Evolutionary conservation across 106 monocot species (phyloP), one percentile per base, ranked within the genome.

Genomic region (Xerophyta viscosa): DNA sequence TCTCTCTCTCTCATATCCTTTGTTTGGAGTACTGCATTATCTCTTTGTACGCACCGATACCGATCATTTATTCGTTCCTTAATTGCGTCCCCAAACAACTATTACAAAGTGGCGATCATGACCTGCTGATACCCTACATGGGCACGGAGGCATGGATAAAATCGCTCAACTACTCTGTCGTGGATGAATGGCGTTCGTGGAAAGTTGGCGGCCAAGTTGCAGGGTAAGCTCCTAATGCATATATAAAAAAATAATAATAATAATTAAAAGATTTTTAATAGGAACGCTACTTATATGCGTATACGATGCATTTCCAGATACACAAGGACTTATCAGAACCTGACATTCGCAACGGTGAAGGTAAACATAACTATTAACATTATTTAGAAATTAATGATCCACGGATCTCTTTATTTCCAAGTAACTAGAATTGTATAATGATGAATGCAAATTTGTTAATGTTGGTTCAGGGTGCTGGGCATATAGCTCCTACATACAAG

Each of bases 311-410:
- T 41, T 62, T 20, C 31, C 60, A 82, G 87, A 33, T 87, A 54
- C 27, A 72, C 78, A 12, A 71, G 49, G 1, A 65, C 25, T 7
- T 87, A 58, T 20, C 74, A 87, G 24, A 75, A 87, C 22, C 28
- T 87, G 46, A 87, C 87, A 37, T 87, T 75, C 68, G 75, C 74
- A 4, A 87, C 81, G 0, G 61, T 77, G 0, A 87, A 87, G 67
- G 86, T 77, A 58, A 45, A 52, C 10, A 19, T n/a, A n/a, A n/a
- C n/a, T n/a, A n/a, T n/a, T n/a, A n/a, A n/a, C n/a, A n/a, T n/a
- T 7, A 8, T 39, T n/a, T n/a, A n/a, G n/a, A n/a, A n/a, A n/a
- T n/a, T n/a, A n/a, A n/a, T n/a, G n/a, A n/a, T n/a, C n/a, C n/a
- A n/a, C n/a, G n/a, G n/a, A n/a, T n/a, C n/a, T n/a, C n/a, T n/a